phyloP scores from a whole-genome alignment of 2,329 filamentous ascomycete genomes.

The Neopestalotiopsis clavispora region DNA sequence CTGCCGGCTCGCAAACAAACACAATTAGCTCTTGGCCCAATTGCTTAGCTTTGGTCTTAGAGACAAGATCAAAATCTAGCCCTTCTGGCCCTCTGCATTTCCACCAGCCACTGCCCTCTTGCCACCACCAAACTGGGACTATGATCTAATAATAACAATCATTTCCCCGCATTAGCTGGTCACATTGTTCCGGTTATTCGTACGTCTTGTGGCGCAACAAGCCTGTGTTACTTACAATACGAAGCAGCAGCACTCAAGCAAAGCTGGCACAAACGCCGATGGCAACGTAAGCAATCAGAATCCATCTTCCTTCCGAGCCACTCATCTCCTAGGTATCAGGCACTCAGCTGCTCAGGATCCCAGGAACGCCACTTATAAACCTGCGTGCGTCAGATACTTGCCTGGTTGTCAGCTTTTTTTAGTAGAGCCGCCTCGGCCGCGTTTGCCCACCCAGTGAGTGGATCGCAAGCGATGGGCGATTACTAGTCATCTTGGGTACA shows the following conservation, averaged over 20 bases:
- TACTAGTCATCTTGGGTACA: no score
- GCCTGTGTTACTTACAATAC: no score
- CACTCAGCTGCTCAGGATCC: background rate
- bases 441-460: background rate
- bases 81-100: background rate
- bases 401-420: background rate
- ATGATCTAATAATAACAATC: background rate
- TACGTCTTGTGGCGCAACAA: no score
- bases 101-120: background rate
- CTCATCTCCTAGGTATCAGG: background rate
- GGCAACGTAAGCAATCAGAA: background rate
- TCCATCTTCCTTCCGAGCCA: background rate
- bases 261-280: background rate
- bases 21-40: background rate
- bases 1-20: background rate
- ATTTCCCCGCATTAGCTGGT: background rate
- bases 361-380: background rate
- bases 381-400: background rate
- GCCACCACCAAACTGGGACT: background rate
- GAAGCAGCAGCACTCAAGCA: no score
- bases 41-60: background rate
- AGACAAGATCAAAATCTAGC: background rate
- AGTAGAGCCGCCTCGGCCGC: background rate
- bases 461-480: no score
- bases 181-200: background rate